phyloP scores from a whole-genome alignment of 176 grass and related monocot genomes.

The Aegilops longissima region DNA sequence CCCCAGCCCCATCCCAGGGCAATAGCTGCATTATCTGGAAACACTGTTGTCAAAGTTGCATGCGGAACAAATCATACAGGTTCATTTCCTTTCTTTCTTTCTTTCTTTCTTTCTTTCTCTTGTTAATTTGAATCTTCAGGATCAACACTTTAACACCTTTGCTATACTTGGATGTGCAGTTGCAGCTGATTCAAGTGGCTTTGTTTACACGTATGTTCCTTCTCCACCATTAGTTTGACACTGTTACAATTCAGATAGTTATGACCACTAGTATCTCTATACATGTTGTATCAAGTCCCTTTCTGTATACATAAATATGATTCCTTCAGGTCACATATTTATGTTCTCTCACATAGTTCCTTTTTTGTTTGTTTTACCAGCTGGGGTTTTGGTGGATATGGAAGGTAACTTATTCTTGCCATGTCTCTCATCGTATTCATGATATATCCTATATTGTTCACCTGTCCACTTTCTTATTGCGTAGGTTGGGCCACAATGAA shows the following conservation, averaged over 20 bases:
- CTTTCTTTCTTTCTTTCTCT: constrained; percentile 11
- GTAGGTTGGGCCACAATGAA: constrained; percentile 90
- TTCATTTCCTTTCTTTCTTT: constrained; percentile 30
- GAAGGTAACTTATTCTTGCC: constrained; percentile 59
- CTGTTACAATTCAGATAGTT: constrained; percentile 11
- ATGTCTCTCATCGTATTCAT: neutral
- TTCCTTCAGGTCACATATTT: constrained; percentile 20
- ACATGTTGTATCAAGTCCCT: constrained; percentile 21
- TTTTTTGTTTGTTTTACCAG: constrained; percentile 41
- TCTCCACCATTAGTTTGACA: constrained; percentile 17
- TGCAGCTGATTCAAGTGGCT: constrained; percentile 93
- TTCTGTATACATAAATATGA: constrained; percentile 8
- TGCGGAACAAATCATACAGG: constrained; percentile 99
- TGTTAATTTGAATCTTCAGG: constrained; percentile 14
- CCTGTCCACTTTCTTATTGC: constrained; percentile 15
- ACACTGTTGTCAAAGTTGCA: constrained; percentile 86
- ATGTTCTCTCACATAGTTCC: constrained; percentile 6
- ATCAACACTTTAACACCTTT: constrained; percentile 26
- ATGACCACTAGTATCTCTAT: constrained; percentile 1
- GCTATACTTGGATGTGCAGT: constrained; percentile 56
- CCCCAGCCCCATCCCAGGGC: constrained; percentile 72
- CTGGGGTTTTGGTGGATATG: constrained; percentile 99
- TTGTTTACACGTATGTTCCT: constrained; percentile 96
- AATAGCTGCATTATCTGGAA: constrained; percentile 81
- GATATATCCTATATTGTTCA: neutral